phyloP scores from a whole-genome alignment of 768 basidiomycete genomes.

The Tephrocybe sp. region DNA sequence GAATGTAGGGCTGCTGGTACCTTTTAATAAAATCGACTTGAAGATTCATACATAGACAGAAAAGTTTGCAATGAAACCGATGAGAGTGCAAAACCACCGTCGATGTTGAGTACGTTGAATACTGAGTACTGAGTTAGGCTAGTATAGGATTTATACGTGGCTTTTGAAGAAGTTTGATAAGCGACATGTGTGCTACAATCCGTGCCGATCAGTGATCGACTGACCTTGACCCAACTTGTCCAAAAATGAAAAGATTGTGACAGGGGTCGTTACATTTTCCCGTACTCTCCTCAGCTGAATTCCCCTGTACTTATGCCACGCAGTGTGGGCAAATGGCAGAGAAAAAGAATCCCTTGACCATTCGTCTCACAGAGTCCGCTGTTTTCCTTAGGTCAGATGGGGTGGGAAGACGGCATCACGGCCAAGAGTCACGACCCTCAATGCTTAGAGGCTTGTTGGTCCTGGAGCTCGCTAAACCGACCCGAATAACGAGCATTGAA shows the following conservation, averaged over 20 bases:
- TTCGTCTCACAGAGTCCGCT: conserved; percentile 72
- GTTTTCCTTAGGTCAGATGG: conserved; percentile 63
- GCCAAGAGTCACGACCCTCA: conserved; percentile 39
- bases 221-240: background rate
- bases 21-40: no score
- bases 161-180: no score
- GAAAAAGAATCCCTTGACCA: conserved; percentile 45
- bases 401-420: conserved; percentile 30
- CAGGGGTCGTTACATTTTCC: no score
- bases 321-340: conserved; percentile 13
- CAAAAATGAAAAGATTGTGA: background rate
- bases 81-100: no score
- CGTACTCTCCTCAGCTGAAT: background rate
- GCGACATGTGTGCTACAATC: background rate
- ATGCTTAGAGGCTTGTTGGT: conserved; percentile 66
- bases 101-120: no score
- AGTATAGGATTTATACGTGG: no score
- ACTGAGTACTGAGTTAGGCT: no score
- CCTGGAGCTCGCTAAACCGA: conserved; percentile 65
- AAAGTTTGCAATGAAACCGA: no score
- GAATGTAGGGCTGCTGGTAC: no score
- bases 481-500: conserved; percentile 82
- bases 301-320: background rate
- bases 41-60: no score
- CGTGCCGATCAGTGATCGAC: conserved; percentile 9